Conservation (phyloP, 352 stramenopile genomes). For the Phytophthora ramorum region DNA sequence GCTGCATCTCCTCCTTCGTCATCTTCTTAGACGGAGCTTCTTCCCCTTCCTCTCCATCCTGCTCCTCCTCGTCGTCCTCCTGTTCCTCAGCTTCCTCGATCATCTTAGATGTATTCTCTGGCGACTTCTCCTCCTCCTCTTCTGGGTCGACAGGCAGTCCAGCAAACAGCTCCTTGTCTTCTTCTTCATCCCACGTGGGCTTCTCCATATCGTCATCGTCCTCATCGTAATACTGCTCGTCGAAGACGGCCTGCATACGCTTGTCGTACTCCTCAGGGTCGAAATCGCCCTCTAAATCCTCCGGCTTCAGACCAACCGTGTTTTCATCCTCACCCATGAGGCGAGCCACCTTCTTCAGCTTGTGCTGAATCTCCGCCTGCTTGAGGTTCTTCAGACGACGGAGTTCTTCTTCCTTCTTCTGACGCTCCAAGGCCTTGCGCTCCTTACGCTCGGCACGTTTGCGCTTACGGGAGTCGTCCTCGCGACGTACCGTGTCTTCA, state of each 20-base stretch:
- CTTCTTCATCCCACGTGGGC: slow-evolving; percentile 81
- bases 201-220: slow-evolving; percentile 77
- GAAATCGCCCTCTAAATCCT: slow-evolving; percentile 95
- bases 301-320: slow-evolving; percentile 56
- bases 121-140: slow-evolving; percentile 50
- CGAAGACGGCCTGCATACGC: slow-evolving; percentile 96
- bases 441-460: slow-evolving; percentile 95
- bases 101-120: slow-evolving; percentile 33
- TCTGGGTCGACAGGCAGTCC: slow-evolving; percentile 70
- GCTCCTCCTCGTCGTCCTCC: slow-evolving; percentile 36
- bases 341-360: slow-evolving; percentile 92
- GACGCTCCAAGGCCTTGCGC: slow-evolving; percentile 95
- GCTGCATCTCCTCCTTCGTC: slow-evolving; percentile 66
- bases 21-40: slow-evolving; percentile 56
- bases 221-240: slow-evolving; percentile 98
- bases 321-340: slow-evolving; percentile 71
- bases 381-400: slow-evolving; percentile 98
- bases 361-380: slow-evolving; percentile 94
- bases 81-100: slow-evolving; percentile 46
- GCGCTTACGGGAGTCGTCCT: slow-evolving; percentile 96
- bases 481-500: slow-evolving; percentile 93
- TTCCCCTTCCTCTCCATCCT: slow-evolving; percentile 53
- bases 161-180: slow-evolving; percentile 88
- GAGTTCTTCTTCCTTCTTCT: slow-evolving; percentile 98
- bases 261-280: slow-evolving; percentile 97